Evolutionary conservation across 2,329 filamentous ascomycete genomes (phyloP).

Genomic region (Sclerotinia sclerotiorum): DNA sequence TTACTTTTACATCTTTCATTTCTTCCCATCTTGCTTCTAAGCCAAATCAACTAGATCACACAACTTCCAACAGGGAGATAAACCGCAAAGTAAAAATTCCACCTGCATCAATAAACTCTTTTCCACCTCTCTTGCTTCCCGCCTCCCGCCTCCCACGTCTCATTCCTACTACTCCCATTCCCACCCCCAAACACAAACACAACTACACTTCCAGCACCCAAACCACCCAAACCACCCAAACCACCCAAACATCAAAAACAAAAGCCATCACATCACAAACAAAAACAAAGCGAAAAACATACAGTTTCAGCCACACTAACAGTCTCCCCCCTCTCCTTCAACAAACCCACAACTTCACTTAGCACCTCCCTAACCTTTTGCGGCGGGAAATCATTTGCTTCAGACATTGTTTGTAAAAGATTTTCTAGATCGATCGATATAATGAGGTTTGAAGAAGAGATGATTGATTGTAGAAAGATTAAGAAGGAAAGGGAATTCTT

Average conservation of each 20-base stretch:
- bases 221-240: background rate
- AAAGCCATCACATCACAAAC: background rate
- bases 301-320: constrained; percentile 63
- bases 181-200: background rate
- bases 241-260: background rate
- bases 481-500: background rate
- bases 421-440: background rate
- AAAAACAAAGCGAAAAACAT: constrained; percentile 28
- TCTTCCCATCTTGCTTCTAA: too few relatives aligned
- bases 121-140: too few relatives aligned
- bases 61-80: background rate
- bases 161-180: background rate
- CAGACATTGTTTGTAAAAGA: constrained; percentile 1
- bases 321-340: constrained; percentile 56
- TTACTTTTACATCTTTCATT: too few relatives aligned
- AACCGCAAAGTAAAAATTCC: background rate
- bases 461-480: background rate
- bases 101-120: background rate
- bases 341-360: constrained; percentile 51
- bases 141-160: too few relatives aligned
- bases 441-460: background rate
- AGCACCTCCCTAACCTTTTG: constrained; percentile 36
- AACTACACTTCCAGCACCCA: background rate
- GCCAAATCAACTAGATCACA: too few relatives aligned
- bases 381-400: constrained; percentile 33